Conservation (phyloP, 139 green algal species). For the Pseudopediastrum boryanum region DNA sequence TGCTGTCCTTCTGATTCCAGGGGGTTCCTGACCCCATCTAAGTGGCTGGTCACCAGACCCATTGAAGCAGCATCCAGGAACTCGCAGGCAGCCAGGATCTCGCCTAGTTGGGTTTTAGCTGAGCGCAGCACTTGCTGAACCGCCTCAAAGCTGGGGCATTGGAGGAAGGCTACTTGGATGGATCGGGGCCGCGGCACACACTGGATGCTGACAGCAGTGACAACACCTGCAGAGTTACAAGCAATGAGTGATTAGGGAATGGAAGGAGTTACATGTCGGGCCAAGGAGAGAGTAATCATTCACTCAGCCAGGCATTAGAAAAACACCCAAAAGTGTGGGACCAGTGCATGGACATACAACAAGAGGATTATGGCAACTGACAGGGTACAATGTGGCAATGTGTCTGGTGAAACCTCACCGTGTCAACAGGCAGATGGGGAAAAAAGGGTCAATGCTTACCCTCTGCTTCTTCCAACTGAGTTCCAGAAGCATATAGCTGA, state of each 20-base stretch:
- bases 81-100: constrained; percentile 91
- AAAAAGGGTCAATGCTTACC: too few species aligned
- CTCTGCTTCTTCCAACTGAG: too few species aligned
- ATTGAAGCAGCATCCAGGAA: constrained; percentile 89
- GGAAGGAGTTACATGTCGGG: constrained; percentile 1
- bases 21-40: constrained; percentile 68
- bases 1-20: constrained; percentile 44
- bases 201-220: constrained; percentile 84
- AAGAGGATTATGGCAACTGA: too few species aligned
- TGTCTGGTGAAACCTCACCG: too few species aligned
- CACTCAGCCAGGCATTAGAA: too few species aligned
- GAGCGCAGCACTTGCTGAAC: constrained; percentile 63
- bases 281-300: background rate
- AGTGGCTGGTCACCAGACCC: constrained; percentile 53
- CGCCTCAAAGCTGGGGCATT: constrained; percentile 62
- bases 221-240: constrained; percentile 61
- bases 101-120: constrained; percentile 75
- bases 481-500: too few species aligned
- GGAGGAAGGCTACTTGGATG: constrained; percentile 80
- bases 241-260: background rate
- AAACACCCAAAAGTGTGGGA: too few species aligned
- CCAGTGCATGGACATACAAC: too few species aligned
- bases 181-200: constrained; percentile 69
- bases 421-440: too few species aligned
- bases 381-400: too few species aligned